These are phyloP conservation scores for Eutypella sp. DNA, from an alignment of 2,329 filamentous ascomycete species.

Conservation along the genomic window DNA sequence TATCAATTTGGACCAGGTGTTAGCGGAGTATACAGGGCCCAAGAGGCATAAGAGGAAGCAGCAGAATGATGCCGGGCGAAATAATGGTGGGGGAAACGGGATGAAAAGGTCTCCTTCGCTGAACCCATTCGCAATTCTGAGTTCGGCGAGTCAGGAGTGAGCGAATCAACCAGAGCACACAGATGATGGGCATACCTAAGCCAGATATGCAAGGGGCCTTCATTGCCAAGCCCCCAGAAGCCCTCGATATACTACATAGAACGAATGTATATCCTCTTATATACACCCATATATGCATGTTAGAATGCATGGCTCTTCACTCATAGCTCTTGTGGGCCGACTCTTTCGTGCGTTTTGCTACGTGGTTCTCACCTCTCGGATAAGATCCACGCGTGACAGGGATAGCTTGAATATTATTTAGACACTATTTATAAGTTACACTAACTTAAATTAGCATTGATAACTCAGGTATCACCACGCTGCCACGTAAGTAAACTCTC, in stretches of 20 bases:
- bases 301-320: no score
- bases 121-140: constrained; percentile 20
- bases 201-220: background rate
- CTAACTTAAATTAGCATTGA: no score
- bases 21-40: background rate
- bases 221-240: background rate
- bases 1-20: constrained; percentile 1
- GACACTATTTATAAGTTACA: no score
- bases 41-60: constrained; percentile 8
- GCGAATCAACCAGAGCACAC: background rate
- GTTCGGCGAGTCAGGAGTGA: constrained; percentile 5
- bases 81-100: constrained; percentile 3
- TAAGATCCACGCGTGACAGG: no score
- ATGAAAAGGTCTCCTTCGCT: constrained; percentile 11
- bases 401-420: no score
- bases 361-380: no score
- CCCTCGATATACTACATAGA: background rate
- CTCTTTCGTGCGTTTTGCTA: no score
- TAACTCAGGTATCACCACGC: no score
- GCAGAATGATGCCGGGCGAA: constrained; percentile 1
- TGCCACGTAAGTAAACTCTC: no score
- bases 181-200: background rate
- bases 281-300: no score
- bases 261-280: no score
- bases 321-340: no score